Conservation (phyloP, 202 grass and related monocot species). For the Musa balbisiana region DNA sequence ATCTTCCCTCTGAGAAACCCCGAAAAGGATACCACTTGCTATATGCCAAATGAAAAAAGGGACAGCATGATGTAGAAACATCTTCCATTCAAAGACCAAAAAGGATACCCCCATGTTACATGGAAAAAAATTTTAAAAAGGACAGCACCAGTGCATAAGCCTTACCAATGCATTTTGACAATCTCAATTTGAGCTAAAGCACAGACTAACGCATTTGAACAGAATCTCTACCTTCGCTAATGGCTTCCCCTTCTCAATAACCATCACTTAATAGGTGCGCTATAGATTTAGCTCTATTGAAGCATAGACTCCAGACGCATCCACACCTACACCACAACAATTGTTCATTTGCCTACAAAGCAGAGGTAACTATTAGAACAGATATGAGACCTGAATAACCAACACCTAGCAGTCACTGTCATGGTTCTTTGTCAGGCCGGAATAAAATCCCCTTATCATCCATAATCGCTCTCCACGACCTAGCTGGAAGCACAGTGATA, state of each 20-base stretch:
- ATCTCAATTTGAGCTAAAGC: not conserved
- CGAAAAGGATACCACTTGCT: not conserved
- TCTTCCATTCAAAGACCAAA: too few species aligned
- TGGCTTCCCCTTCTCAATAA: constrained; percentile 78
- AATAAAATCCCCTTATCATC: not conserved
- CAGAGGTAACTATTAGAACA: too few species aligned
- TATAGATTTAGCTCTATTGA: constrained; percentile 68
- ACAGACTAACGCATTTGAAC: too few species aligned
- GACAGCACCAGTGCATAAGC: not conserved
- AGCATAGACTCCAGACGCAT: constrained; percentile 74
- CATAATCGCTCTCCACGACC: not conserved
- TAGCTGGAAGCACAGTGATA: too few species aligned
- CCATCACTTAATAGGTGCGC: constrained; percentile 59
- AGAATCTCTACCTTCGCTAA: constrained; percentile 58
- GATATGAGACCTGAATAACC: too few species aligned
- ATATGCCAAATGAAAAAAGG: not conserved
- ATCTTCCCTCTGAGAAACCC: too few species aligned
- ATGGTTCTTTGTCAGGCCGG: too few species aligned
- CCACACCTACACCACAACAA: constrained; percentile 69
- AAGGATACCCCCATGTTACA: not conserved
- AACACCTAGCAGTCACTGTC: too few species aligned
- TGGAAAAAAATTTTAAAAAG: not conserved
- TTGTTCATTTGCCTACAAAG: constrained; percentile 13
- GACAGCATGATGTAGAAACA: not conserved
- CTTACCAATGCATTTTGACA: not conserved